Percentiles rank a stretch among this genome's conserved stretches.
Conservation (phyloP, 495 filamentous ascomycete genomes). For the Elaphomyces granulatus region DNA sequence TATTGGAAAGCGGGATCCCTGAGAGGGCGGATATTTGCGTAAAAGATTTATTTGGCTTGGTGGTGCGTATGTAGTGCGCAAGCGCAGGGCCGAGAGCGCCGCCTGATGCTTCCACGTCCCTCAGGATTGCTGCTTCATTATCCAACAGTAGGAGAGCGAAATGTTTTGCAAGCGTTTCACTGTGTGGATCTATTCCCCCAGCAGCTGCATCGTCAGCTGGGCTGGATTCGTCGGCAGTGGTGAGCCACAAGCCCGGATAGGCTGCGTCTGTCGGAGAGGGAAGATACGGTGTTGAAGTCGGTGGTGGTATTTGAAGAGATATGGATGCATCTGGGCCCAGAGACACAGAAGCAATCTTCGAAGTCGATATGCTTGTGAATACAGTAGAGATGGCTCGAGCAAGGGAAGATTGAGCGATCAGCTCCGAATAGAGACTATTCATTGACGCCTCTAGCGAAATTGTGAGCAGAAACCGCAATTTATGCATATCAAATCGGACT, state of each 20-base stretch:
- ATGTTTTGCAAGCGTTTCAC: constrained; percentile 58
- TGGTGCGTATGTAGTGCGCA: constrained; percentile 67
- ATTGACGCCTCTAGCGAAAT: constrained; percentile 21
- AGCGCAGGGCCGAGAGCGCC: constrained; percentile 58
- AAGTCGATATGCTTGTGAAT: constrained; percentile 64
- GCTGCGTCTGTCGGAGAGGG: constrained; percentile 48
- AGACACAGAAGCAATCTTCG: constrained; percentile 61
- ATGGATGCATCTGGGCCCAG: constrained; percentile 47
- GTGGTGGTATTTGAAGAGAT: constrained; percentile 74
- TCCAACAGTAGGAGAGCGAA: constrained; percentile 76
- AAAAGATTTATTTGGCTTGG: constrained; percentile 75
- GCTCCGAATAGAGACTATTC: constrained; percentile 35
- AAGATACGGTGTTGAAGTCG: constrained; percentile 59
- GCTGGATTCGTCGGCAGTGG: constrained; percentile 63
- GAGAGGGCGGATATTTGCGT: constrained; percentile 61
- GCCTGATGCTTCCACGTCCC: constrained; percentile 65
- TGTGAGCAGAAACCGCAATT: constrained; percentile 3
- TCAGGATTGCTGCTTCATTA: constrained; percentile 67
- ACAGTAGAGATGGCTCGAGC: constrained; percentile 71
- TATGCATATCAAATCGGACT: too few species aligned
- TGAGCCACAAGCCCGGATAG: constrained; percentile 67
- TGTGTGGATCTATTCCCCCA: constrained; percentile 35
- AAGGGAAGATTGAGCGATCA: constrained; percentile 62
- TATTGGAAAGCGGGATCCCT: constrained; percentile 57
- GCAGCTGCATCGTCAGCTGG: constrained; percentile 45